phyloP scores from a whole-genome alignment of 441 rosid species.

The Brassica balearica region DNA sequence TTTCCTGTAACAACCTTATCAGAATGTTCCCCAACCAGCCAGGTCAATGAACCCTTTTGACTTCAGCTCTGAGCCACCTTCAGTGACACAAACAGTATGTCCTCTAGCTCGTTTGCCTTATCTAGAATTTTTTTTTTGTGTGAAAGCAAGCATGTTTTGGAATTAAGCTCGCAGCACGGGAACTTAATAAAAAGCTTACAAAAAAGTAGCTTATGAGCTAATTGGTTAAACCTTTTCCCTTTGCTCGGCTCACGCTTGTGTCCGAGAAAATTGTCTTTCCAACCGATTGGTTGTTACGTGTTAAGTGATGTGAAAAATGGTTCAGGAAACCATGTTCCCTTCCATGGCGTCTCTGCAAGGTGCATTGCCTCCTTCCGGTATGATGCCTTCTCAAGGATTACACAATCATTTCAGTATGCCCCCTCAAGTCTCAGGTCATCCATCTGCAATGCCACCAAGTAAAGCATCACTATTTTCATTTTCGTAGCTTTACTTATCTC shows the following conservation, averaged over 20 bases:
- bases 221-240: background rate
- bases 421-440: constrained; percentile 48
- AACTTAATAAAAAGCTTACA: constrained; percentile 3
- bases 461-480: background rate
- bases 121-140: background rate
- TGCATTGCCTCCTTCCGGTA: constrained; percentile 57
- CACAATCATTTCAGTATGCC: constrained; percentile 59
- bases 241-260: background rate
- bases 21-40: constrained; percentile 58
- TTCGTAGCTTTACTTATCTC: background rate
- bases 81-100: constrained; percentile 66
- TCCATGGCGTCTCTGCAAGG: constrained; percentile 73
- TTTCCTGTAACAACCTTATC: constrained; percentile 58
- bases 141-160: background rate
- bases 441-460: constrained; percentile 45
- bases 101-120: constrained; percentile 31
- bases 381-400: constrained; percentile 63
- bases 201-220: background rate
- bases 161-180: background rate
- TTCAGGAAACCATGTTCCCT: constrained; percentile 63
- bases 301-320: constrained; percentile 36
- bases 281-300: background rate
- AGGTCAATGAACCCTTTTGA: constrained; percentile 91
- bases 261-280: background rate
- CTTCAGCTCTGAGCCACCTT: constrained; percentile 53